Evolutionary conservation across 371 early-diverging fungal species (phyloP).

Genomic region (Actinomucor elegans): DNA sequence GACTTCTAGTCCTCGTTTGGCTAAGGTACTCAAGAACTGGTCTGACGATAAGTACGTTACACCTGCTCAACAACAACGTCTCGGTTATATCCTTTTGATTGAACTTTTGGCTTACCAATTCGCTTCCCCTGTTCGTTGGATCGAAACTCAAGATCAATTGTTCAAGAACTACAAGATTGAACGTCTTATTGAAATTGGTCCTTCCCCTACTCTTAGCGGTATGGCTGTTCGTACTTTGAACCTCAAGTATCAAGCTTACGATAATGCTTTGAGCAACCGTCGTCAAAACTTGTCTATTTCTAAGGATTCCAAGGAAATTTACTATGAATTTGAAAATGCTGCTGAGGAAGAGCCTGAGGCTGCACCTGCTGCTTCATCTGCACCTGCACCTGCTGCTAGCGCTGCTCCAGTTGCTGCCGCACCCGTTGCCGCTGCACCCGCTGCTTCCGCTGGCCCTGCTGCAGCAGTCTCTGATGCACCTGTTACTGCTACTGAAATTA

Average conservation of each 20-base stretch:
- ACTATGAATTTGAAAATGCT: conserved; percentile 82
- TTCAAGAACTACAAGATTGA: conserved; percentile 81
- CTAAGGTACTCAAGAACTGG: conserved; percentile 84
- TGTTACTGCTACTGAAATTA: conserved; percentile 74
- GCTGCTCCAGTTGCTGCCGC: conserved; percentile 55
- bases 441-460: conserved; percentile 20
- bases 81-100: conserved; percentile 85
- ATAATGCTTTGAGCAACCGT: conserved; percentile 89
- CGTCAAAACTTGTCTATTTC: conserved; percentile 86
- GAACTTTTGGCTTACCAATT: conserved; percentile 96
- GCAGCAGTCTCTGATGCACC: conserved; percentile 68
- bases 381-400: conserved; percentile 27
- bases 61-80: conserved; percentile 80
- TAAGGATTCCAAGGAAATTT: conserved; percentile 90
- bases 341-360: conserved; percentile 48
- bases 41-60: conserved; percentile 67
- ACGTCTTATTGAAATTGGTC: conserved; percentile 92
- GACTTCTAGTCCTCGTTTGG: conserved; percentile 74
- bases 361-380: conserved; percentile 32
- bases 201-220: conserved; percentile 84
- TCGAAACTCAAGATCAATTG: conserved; percentile 95
- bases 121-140: conserved; percentile 94
- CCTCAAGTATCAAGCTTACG: conserved; percentile 95
- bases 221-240: conserved; percentile 96
- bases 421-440: conserved; percentile 51